Conservation (phyloP, 257 asterid species). For the Gardenia jasminoides region DNA sequence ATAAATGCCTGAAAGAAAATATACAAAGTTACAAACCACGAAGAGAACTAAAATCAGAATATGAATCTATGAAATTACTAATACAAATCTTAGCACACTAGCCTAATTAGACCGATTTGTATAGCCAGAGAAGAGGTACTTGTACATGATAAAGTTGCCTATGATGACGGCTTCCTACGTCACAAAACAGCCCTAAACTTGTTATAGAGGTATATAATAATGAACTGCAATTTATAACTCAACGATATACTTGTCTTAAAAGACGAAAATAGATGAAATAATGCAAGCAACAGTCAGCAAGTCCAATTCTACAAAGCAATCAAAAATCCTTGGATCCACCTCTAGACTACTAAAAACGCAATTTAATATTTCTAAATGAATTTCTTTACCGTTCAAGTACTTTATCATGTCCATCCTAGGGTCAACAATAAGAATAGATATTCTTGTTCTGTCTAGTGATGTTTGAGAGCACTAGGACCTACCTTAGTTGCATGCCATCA, state of each 20-base stretch:
- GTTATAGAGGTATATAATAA: neutral
- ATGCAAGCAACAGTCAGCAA: neutral
- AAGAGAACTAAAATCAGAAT: neutral
- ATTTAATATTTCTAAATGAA: neutral
- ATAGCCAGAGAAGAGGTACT: neutral
- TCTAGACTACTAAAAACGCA: neutral
- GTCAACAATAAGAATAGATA: neutral
- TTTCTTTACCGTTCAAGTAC: neutral
- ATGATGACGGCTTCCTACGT: neutral
- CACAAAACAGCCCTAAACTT: neutral
- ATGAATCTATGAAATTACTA: neutral
- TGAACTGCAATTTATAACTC: no score
- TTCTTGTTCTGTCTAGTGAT: neutral
- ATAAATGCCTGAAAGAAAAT: conserved; percentile 22
- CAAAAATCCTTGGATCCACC: neutral
- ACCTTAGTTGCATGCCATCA: neutral
- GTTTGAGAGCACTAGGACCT: neutral
- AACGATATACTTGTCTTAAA: no score
- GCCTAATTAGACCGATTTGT: neutral
- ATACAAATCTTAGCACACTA: neutral
- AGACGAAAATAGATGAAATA: neutral
- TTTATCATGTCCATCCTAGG: neutral
- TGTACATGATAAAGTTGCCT: neutral
- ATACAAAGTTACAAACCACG: neutral
- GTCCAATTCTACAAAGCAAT: neutral